Base-by-base conservation (phyloP, 768 basidiomycete genomes). In the Leccinum barrowsii region DNA sequence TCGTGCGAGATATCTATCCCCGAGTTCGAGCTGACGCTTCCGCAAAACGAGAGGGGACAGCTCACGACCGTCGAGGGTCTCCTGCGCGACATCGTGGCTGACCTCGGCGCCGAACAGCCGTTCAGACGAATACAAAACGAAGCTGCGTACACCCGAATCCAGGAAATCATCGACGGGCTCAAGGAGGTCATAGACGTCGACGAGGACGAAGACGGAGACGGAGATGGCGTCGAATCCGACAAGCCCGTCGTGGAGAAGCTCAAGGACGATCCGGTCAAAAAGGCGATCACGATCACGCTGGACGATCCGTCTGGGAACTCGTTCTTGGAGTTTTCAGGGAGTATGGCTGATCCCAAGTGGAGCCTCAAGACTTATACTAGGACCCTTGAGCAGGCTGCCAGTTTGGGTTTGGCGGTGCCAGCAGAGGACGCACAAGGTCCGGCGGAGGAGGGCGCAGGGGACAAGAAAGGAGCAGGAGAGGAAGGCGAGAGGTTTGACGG, bases 61-160 rank as follows among this genome's bases (percentile, higher is more conserved):
- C 83, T 99, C 12, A 98, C 96, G n/a, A 99, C 94, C 2, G 83
- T 98, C 50, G 97, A 99, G 72, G 96, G 97, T 37, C 83, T 98
- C 62, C 74, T 99, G 32, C 82, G 87, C 26, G 87, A 96, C 63
- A 85, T 94, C 46, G 76, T 90, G 30, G 74, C 86, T 0, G 96
- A 98, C 75, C 82, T 98, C 42, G 79, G 78, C 59, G 75, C 80
- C 58, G 89, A 93, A 59, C 96, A 98, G 67, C 90, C 93, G 0
- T 74, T 98, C 10, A 84, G 97, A 42, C 79, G 84, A 34, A 82
- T 91, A 57, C 87, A 94, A 67, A 86, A 93, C 61, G 86, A 87
- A 42, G 81, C 79, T 0, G 81, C 84, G 0, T 88, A 86, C 67
- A 76, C 70, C 8, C 90, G 87, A 70, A 92, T 99, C 52, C 83